phyloP scores from a whole-genome alignment of 1,284 basidiomycete genomes.

The Ceratobasidium sp. region DNA sequence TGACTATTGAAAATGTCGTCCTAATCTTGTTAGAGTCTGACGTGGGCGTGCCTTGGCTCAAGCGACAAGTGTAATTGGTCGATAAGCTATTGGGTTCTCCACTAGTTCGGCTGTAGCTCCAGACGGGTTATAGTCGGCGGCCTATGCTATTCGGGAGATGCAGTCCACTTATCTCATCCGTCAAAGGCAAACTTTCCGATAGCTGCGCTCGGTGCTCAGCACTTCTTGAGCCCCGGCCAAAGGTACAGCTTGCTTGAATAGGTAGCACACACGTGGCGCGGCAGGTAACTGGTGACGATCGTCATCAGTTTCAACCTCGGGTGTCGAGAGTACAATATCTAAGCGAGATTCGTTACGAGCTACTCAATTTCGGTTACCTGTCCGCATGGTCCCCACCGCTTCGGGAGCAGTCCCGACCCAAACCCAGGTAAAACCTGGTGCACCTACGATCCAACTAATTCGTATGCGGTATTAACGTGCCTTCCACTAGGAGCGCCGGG shows the following conservation, averaged over 20 bases:
- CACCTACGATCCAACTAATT: neutral
- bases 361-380: conserved; percentile 2
- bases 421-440: neutral
- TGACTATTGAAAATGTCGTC: neutral
- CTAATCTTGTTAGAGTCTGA: neutral
- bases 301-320: conserved; percentile 15
- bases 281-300: neutral
- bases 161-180: neutral
- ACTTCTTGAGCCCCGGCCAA: neutral
- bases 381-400: neutral
- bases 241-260: neutral
- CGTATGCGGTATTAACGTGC: neutral
- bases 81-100: neutral
- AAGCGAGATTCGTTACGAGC: conserved; percentile 15
- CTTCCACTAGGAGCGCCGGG: neutral
- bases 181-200: conserved; percentile 3
- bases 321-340: conserved; percentile 1
- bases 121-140: neutral
- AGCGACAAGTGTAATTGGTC: neutral
- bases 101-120: neutral
- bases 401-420: neutral
- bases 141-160: neutral
- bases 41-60: neutral
- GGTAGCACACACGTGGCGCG: neutral
- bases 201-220: neutral